phyloP scores from a whole-genome alignment of 2,329 filamentous ascomycete genomes.

The Cercospora sp. region DNA sequence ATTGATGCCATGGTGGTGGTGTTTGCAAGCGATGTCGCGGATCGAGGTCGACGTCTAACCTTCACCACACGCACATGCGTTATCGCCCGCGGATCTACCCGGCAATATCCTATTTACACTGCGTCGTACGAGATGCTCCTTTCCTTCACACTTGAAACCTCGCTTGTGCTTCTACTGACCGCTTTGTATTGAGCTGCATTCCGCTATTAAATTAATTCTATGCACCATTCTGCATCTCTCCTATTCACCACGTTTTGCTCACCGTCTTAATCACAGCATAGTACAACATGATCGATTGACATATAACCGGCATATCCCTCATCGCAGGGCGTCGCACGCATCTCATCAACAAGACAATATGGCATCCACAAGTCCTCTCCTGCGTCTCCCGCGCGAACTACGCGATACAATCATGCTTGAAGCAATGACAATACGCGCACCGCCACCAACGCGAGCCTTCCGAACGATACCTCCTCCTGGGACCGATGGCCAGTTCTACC shows the following conservation, averaged over 20 bases:
- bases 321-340: not conserved
- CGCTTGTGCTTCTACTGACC: constrained; percentile 7
- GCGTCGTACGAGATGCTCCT: constrained; percentile 10
- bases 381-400: constrained; percentile 29
- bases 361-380: constrained; percentile 13
- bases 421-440: constrained; percentile 8
- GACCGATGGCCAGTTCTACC: constrained; percentile 21
- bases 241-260: not conserved
- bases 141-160: constrained; percentile 10
- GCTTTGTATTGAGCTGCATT: constrained; percentile 6
- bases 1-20: constrained; percentile 8
- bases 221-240: constrained; percentile 1
- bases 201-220: not conserved
- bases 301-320: not conserved
- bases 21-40: not conserved
- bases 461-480: constrained; percentile 17
- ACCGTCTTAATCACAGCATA: not conserved
- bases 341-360: constrained; percentile 6
- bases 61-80: constrained; percentile 2
- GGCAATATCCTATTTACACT: not conserved
- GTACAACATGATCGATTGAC: not conserved
- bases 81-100: not conserved
- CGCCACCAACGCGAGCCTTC: constrained; percentile 12
- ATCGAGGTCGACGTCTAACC: not conserved
- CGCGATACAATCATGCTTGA: constrained; percentile 29